Percentiles rank a stretch among this genome's conserved stretches.
These are phyloP conservation scores for Ophiostoma triangulosporum DNA, from an alignment of 2,329 filamentous ascomycete genomes.

Conservation along the genomic window DNA sequence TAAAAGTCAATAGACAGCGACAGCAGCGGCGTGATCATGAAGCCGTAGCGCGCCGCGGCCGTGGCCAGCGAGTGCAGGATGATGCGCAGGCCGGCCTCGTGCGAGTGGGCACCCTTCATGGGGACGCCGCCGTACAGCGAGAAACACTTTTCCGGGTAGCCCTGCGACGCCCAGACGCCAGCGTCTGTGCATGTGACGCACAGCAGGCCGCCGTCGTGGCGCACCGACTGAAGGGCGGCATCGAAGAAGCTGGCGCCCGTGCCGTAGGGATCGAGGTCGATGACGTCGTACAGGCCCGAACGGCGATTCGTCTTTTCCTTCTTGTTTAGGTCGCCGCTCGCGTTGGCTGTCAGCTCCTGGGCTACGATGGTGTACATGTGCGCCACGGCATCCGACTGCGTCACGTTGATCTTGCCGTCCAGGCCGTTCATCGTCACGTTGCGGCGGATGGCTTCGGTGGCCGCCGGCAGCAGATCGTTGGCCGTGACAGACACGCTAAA, in stretches of 20 bases:
- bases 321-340: background rate
- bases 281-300: conserved; percentile 58
- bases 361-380: conserved; percentile 76
- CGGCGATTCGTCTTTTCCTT: background rate
- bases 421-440: conserved; percentile 79
- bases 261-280: conserved; percentile 93
- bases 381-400: conserved; percentile 68
- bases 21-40: conserved; percentile 79
- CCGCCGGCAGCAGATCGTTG: conserved; percentile 73
- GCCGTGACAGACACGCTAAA: conserved; percentile 71
- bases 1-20: conserved; percentile 97
- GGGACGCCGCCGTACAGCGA: conserved; percentile 87
- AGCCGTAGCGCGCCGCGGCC: conserved; percentile 70
- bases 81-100: conserved; percentile 79
- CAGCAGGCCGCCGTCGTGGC: conserved; percentile 72
- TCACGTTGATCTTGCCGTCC: conserved; percentile 54
- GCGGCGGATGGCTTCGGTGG: conserved; percentile 65
- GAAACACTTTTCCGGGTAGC: conserved; percentile 88
- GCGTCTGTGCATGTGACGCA: conserved; percentile 97
- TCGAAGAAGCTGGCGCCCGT: conserved; percentile 89
- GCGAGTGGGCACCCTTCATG: conserved; percentile 69
- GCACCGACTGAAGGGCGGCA: conserved; percentile 72
- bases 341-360: conserved; percentile 29
- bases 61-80: conserved; percentile 72
- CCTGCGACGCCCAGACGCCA: conserved; percentile 84